Percentiles rank a stretch among this genome's conserved stretches.
Evolutionary conservation across 2,329 filamentous ascomycete species (phyloP).

Genomic region (Cadophora gregata): DNA sequence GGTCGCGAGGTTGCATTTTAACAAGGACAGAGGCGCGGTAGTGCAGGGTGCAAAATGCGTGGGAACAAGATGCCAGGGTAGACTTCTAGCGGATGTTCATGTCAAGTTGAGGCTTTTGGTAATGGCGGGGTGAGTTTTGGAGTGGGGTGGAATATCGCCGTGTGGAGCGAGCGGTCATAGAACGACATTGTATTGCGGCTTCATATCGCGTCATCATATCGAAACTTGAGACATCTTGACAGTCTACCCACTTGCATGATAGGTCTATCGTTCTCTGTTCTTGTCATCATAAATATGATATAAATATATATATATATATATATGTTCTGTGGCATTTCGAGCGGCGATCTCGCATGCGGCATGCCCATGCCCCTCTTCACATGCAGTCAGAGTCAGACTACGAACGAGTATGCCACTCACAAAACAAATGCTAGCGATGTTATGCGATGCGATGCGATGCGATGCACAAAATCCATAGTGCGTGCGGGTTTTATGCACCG

Average conservation of each 20-base stretch:
- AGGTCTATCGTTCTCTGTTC: no score
- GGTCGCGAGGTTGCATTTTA: background rate
- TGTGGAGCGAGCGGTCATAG: no score
- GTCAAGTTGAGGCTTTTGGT: background rate
- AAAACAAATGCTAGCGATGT: background rate
- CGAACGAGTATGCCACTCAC: background rate
- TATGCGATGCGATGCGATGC: background rate
- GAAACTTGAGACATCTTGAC: no score
- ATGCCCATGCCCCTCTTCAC: background rate
- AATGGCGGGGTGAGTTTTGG: background rate
- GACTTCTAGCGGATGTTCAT: background rate
- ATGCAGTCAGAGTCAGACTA: no score
- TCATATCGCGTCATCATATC: background rate
- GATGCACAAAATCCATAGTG: conserved; percentile 7
- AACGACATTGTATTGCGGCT: background rate
- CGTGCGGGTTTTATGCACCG: conserved; percentile 1
- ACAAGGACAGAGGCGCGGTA: background rate
- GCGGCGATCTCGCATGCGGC: no score
- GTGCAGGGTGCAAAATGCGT: background rate
- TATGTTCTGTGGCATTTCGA: no score
- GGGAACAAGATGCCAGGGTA: background rate
- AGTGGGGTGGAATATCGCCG: no score
- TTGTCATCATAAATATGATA: no score
- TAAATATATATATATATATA: no score
- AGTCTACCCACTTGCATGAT: no score